phyloP scores from a whole-genome alignment of 1,284 basidiomycete genomes.

The Sanghuangporus weigelae region DNA sequence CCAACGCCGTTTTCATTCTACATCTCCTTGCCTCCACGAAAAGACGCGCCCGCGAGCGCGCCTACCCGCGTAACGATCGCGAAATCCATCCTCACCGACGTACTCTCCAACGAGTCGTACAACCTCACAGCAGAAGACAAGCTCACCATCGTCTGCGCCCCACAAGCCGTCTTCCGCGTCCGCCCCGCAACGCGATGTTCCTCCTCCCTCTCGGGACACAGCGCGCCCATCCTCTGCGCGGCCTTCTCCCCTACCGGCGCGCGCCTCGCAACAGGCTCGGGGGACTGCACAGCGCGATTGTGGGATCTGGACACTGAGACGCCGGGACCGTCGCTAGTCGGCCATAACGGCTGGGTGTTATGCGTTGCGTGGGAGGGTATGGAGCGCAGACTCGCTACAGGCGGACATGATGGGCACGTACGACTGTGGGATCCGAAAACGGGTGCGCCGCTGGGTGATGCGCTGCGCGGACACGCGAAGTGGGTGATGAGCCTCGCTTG shows the following conservation, averaged over 20 bases:
- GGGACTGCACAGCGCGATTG: slow-evolving; percentile 88
- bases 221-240: slow-evolving; percentile 91
- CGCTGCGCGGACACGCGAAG: slow-evolving; percentile 89
- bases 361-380: slow-evolving; percentile 96
- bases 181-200: slow-evolving; percentile 91
- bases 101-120: slow-evolving; percentile 65
- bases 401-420: slow-evolving; percentile 86
- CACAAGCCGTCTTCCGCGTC: slow-evolving; percentile 95
- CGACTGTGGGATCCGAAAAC: slow-evolving; percentile 89
- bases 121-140: slow-evolving; percentile 84
- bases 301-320: slow-evolving; percentile 96
- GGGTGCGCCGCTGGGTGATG: slow-evolving; percentile 80
- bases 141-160: slow-evolving; percentile 83
- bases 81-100: slow-evolving; percentile 76
- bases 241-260: slow-evolving; percentile 92
- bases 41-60: slow-evolving; percentile 43
- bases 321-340: slow-evolving; percentile 82
- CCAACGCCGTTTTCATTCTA: slow-evolving; percentile 89
- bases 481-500: slow-evolving; percentile 97
- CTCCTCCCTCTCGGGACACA: slow-evolving; percentile 87
- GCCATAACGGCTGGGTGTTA: slow-evolving; percentile 94
- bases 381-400: slow-evolving; percentile 88
- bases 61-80: slow-evolving; percentile 76
- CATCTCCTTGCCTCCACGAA: slow-evolving; percentile 57
- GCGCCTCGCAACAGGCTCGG: slow-evolving; percentile 90